These are phyloP conservation scores for Umbellularia californica DNA, from an alignment of 164 flowering plant species.

Conservation along the genomic window DNA sequence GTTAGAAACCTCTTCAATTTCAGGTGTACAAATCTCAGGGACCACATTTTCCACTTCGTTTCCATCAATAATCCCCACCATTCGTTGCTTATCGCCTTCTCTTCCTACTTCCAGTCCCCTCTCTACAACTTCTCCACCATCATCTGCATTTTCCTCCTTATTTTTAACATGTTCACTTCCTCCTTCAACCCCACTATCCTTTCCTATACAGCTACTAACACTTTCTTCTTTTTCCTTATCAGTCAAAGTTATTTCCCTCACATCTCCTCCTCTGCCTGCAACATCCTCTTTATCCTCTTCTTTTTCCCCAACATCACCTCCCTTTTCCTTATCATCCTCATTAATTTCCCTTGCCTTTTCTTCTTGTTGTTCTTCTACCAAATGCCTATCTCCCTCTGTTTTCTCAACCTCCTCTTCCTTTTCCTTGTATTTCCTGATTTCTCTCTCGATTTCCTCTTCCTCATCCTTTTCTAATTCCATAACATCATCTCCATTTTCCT, in stretches of 20 bases:
- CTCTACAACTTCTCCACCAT: background rate
- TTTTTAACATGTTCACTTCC: background rate
- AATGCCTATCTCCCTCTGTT: background rate
- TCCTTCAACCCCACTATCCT: background rate
- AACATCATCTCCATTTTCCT: background rate
- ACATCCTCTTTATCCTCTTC: conserved; percentile 1
- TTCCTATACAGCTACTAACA: background rate
- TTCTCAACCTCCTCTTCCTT: background rate
- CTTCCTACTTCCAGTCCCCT: background rate
- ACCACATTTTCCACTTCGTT: background rate
- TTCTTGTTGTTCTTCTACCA: background rate
- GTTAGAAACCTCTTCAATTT: background rate
- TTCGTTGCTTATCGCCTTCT: background rate
- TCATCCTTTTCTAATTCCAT: conserved; percentile 1
- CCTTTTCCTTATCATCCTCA: background rate
- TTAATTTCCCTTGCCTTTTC: background rate
- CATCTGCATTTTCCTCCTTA: background rate
- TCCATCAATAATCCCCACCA: background rate
- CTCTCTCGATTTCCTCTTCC: background rate
- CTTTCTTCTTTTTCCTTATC: conserved; percentile 15
- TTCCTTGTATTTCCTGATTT: background rate
- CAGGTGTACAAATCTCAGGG: background rate
- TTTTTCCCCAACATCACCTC: background rate
- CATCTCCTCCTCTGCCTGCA: conserved; percentile 7
- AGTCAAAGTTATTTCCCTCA: conserved; percentile 1